phyloP scores from a whole-genome alignment of 345 rosid species.

The Melaleuca quinquenervia region DNA sequence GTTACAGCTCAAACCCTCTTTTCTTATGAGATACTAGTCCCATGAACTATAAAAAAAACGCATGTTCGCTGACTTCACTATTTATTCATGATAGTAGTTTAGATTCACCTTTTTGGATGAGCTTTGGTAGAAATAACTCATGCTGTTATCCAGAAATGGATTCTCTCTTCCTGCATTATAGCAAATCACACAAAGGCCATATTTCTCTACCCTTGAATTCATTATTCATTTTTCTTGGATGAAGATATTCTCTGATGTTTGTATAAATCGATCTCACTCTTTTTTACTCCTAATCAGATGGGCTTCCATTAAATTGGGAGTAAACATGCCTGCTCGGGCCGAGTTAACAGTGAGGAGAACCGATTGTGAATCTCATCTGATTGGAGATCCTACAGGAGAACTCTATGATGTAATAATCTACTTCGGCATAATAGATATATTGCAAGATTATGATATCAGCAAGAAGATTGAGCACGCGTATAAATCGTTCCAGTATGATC shows the following conservation, averaged over 20 bases:
- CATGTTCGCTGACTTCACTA: not conserved
- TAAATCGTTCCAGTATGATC: constrained; percentile 91
- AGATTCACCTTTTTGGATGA: not conserved
- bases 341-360: constrained; percentile 63
- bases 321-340: constrained; percentile 66
- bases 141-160: not conserved
- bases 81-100: not conserved
- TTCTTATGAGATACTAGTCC: not conserved
- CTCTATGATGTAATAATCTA: constrained; percentile 55
- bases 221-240: not conserved
- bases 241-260: not conserved
- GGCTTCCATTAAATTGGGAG: constrained; percentile 64
- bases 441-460: constrained; percentile 96
- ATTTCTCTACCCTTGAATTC: not conserved
- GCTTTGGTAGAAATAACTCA: not conserved
- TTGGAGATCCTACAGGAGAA: constrained; percentile 85
- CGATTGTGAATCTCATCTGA: constrained; percentile 48
- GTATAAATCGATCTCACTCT: not conserved
- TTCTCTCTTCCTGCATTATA: not conserved
- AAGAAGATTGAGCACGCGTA: constrained; percentile 97
- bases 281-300: constrained; percentile 20
- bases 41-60: not conserved
- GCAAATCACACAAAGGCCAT: not conserved
- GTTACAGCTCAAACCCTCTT: not conserved
- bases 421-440: constrained; percentile 89